These are phyloP conservation scores for Dimargaris xerosporica DNA, from an alignment of 192 early-diverging fungal genomes.

Conservation along the genomic window DNA sequence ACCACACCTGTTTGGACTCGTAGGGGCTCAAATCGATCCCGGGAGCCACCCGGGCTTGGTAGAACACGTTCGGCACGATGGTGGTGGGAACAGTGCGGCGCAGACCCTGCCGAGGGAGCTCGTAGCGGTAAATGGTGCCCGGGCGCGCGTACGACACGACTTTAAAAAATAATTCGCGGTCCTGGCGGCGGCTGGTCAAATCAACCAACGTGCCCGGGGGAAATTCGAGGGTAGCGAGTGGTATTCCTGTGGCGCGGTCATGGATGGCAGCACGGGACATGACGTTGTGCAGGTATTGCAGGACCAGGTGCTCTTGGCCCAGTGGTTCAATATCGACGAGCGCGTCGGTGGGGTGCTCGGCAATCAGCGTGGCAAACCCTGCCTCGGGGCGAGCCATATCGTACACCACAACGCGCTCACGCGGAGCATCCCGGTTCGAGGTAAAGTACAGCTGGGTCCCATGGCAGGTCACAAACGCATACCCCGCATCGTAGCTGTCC, in stretches of 20 bases:
- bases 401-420: constrained; percentile 39
- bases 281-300: constrained; percentile 46
- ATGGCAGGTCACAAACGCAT: constrained; percentile 35
- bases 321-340: constrained; percentile 25
- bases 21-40: constrained; percentile 31
- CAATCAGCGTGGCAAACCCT: constrained; percentile 43
- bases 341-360: constrained; percentile 32
- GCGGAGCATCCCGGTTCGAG: constrained; percentile 45
- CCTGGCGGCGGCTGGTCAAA: constrained; percentile 20
- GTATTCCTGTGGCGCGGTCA: constrained; percentile 25
- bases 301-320: constrained; percentile 36
- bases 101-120: constrained; percentile 22
- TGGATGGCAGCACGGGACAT: constrained; percentile 32
- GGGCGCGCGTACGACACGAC: constrained; percentile 41
- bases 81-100: constrained; percentile 16
- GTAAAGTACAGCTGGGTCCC: constrained; percentile 41
- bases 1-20: constrained; percentile 50
- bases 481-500: constrained; percentile 34
- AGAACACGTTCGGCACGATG: constrained; percentile 26
- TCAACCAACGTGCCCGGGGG: constrained; percentile 33
- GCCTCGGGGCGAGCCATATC: constrained; percentile 37
- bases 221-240: constrained; percentile 23
- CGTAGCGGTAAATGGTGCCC: constrained; percentile 39
- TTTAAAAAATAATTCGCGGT: constrained; percentile 37
- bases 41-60: not conserved